phyloP scores from a whole-genome alignment of 805 yeast genomes.

The Wickerhamiella vanderwaltii region DNA sequence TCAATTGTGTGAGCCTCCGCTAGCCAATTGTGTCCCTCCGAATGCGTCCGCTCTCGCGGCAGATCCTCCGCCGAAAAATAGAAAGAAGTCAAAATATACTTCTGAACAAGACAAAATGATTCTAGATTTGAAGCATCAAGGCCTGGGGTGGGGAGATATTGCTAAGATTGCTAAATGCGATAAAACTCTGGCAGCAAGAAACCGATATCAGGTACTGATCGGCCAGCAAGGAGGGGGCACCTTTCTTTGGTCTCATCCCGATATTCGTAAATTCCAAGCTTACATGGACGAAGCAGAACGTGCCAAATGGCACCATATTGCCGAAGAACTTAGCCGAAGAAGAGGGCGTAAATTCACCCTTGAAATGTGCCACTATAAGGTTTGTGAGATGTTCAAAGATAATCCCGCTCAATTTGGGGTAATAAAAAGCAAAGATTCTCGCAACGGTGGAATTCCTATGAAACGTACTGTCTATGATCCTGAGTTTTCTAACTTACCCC shows the following conservation, averaged over 20 bases:
- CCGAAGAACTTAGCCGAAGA: conserved; percentile 44
- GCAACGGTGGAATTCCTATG: conserved; percentile 19
- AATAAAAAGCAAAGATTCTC: conserved; percentile 20
- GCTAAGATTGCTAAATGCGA: conserved; percentile 54
- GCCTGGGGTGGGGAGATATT: conserved; percentile 62
- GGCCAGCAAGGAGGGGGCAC: conserved; percentile 75
- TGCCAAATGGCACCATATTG: conserved; percentile 57
- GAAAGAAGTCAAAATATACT: conserved; percentile 57
- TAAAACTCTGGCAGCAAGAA: conserved; percentile 59
- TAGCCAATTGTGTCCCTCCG: conserved; percentile 31
- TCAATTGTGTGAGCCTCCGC: conserved; percentile 39
- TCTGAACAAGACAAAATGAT: conserved; percentile 57
- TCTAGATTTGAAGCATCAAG: conserved; percentile 45
- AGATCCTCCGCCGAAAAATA: conserved; percentile 38
- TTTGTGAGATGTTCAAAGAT: conserved; percentile 40
- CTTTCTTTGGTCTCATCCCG: conserved; percentile 49
- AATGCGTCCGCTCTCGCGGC: conserved; percentile 35
- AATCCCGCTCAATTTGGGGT: conserved; percentile 50
- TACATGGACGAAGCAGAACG: conserved; percentile 57
- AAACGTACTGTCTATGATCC: conserved; percentile 13
- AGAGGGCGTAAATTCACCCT: conserved; percentile 40
- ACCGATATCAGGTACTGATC: conserved; percentile 65
- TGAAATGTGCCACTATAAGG: conserved; percentile 42
- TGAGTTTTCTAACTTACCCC: background rate
- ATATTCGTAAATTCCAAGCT: conserved; percentile 37